Evolutionary conservation across 2,329 filamentous ascomycete genomes (phyloP).

Genomic region (Lecanosticta acicola): DNA sequence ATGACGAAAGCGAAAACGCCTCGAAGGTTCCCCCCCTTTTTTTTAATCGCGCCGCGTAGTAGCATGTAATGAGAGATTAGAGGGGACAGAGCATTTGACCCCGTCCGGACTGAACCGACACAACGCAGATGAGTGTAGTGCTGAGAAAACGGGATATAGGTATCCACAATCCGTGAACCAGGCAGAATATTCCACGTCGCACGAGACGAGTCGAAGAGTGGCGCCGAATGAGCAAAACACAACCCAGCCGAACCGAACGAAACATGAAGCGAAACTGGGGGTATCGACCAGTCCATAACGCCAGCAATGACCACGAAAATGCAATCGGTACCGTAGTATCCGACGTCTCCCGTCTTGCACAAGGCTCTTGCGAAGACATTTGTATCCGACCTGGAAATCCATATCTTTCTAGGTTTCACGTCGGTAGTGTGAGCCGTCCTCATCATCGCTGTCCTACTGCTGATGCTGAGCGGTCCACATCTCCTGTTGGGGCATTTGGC

Average conservation of each 20-base stretch:
- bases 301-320: slow-evolving; percentile 18
- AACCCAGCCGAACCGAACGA: slow-evolving; percentile 16
- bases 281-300: slow-evolving; percentile 25
- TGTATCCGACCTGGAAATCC: background rate
- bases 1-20: background rate
- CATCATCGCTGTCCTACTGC: slow-evolving; percentile 10
- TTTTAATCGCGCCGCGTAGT: slow-evolving; percentile 7
- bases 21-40: slow-evolving; percentile 1
- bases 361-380: too few species aligned
- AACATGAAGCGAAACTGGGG: slow-evolving; percentile 20
- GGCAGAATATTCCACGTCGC: too few species aligned
- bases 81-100: slow-evolving; percentile 2
- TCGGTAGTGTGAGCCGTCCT: slow-evolving; percentile 1
- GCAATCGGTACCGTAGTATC: slow-evolving; percentile 7
- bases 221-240: slow-evolving; percentile 12
- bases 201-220: slow-evolving; percentile 7
- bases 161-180: slow-evolving; percentile 13
- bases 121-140: slow-evolving; percentile 16
- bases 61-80: slow-evolving; percentile 7
- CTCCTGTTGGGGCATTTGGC: slow-evolving; percentile 53
- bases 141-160: slow-evolving; percentile 6
- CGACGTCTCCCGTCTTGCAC: background rate
- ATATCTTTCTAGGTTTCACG: background rate
- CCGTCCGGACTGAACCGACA: slow-evolving; percentile 7
- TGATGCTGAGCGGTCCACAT: slow-evolving; percentile 49